These are phyloP conservation scores for Pichia sp. DNA, from an alignment of 1,139 yeast genomes.

Conservation along the genomic window DNA sequence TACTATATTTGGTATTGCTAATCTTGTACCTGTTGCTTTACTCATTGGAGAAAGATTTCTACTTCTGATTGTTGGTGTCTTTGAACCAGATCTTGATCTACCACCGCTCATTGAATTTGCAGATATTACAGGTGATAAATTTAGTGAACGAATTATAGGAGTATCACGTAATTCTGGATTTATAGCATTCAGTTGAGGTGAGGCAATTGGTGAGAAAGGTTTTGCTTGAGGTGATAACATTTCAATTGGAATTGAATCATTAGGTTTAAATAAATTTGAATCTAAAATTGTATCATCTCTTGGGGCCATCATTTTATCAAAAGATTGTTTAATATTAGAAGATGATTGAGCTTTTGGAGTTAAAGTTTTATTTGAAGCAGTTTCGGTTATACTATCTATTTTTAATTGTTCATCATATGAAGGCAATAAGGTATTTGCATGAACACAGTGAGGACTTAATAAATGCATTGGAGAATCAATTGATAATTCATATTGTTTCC, in stretches of 20 bases:
- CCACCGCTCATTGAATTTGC: constrained; percentile 1
- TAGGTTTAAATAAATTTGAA: constrained; percentile 60
- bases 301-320: constrained; percentile 27
- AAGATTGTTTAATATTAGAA: constrained; percentile 5
- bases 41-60: constrained; percentile 7
- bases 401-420: constrained; percentile 38
- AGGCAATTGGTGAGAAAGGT: constrained; percentile 30
- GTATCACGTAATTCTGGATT: constrained; percentile 24
- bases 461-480: constrained; percentile 88
- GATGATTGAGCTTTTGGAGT: constrained; percentile 33
- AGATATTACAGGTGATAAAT: constrained; percentile 14
- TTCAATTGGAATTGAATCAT: constrained; percentile 33
- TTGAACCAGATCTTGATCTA: constrained; percentile 9
- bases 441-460: constrained; percentile 58
- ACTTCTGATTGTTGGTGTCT: constrained; percentile 3
- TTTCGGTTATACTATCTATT: constrained; percentile 10
- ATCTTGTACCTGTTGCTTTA: constrained; percentile 3
- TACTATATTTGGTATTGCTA: constrained; percentile 14
- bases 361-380: constrained; percentile 8
- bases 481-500: constrained; percentile 86
- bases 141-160: constrained; percentile 13
- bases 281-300: constrained; percentile 38
- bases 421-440: constrained; percentile 64
- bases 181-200: constrained; percentile 27
- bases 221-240: constrained; percentile 43